These are phyloP conservation scores for Kodamaea plutei DNA, from an alignment of 1,139 yeast genomes.

Conservation along the genomic window DNA sequence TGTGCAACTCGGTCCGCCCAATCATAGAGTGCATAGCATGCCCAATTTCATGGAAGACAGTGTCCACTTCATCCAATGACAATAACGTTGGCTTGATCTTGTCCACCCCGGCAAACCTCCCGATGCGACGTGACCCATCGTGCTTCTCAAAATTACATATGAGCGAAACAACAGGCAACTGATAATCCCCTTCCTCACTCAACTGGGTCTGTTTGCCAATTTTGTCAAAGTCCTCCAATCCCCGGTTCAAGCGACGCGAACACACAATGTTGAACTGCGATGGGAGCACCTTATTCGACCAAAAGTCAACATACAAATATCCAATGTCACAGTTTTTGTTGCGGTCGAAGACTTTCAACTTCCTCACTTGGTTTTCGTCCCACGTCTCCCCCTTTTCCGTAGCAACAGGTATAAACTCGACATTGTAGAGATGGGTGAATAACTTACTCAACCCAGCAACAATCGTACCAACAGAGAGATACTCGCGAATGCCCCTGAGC, in stretches of 20 bases:
- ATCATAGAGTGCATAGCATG: conserved; percentile 98
- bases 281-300: conserved; percentile 54
- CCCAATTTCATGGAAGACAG: conserved; percentile 97
- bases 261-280: conserved; percentile 98
- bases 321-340: conserved; percentile 29
- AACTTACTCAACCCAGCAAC: conserved; percentile 77
- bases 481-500: conserved; percentile 27
- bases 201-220: conserved; percentile 49
- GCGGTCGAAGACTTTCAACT: conserved; percentile 57
- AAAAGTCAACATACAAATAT: conserved; percentile 41
- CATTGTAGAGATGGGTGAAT: conserved; percentile 70
- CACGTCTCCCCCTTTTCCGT: conserved; percentile 78
- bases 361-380: conserved; percentile 77
- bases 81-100: conserved; percentile 42
- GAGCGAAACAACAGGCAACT: conserved; percentile 83
- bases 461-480: conserved; percentile 83
- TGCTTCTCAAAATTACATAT: conserved; percentile 73
- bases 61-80: conserved; percentile 78
- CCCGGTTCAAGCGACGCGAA: conserved; percentile 52
- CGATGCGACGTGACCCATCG: conserved; percentile 18
- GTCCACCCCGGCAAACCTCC: conserved; percentile 27
- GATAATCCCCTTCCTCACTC: conserved; percentile 49
- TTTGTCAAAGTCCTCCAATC: conserved; percentile 23
- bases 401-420: conserved; percentile 64
- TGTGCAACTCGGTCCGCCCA: conserved; percentile 85